A percentile compares a stretch with the other conserved stretches of the same genome.
phyloP scores from a whole-genome alignment of 148 eudicot genomes.

The Silene latifolia region DNA sequence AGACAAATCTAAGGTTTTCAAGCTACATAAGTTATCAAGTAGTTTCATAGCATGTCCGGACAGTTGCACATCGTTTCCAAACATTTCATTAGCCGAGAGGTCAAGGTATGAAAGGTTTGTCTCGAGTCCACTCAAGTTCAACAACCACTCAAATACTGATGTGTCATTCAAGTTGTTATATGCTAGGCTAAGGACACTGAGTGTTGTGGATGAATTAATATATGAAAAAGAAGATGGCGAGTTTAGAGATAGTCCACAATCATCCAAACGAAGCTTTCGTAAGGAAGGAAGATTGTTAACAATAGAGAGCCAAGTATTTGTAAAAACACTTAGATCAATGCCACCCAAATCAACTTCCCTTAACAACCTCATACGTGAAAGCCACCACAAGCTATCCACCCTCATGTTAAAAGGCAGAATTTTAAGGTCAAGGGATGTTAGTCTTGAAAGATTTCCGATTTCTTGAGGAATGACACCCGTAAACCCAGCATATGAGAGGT shows the following conservation, averaged over 20 bases:
- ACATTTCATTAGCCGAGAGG: conserved; percentile 17
- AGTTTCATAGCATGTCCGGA: background rate
- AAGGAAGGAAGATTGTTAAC: conserved; percentile 17
- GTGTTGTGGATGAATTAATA: conserved; percentile 13
- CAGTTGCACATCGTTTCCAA: conserved; percentile 1
- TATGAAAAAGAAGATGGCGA: background rate
- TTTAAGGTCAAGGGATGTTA: conserved; percentile 17
- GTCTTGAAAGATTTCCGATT: conserved; percentile 10
- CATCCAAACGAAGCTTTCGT: background rate
- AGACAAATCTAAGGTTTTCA: background rate
- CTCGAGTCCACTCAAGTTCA: conserved; percentile 10
- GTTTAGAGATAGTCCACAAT: conserved; percentile 4
- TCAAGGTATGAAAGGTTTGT: conserved; percentile 16
- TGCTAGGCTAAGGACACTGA: background rate
- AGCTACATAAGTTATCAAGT: conserved; percentile 1
- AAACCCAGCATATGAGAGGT: background rate
- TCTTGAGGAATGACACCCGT: background rate
- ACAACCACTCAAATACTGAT: conserved; percentile 22
- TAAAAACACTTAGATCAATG: background rate
- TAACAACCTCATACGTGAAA: background rate
- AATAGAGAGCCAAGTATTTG: background rate
- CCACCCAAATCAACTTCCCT: background rate
- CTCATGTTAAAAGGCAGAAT: background rate
- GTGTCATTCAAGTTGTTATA: background rate
- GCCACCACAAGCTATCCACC: too few species aligned